Percentiles rank a stretch among this genome's conserved stretches.
Evolutionary conservation across 495 filamentous ascomycete species (phyloP).

Genomic region (Hyaloscypha finlandica): DNA sequence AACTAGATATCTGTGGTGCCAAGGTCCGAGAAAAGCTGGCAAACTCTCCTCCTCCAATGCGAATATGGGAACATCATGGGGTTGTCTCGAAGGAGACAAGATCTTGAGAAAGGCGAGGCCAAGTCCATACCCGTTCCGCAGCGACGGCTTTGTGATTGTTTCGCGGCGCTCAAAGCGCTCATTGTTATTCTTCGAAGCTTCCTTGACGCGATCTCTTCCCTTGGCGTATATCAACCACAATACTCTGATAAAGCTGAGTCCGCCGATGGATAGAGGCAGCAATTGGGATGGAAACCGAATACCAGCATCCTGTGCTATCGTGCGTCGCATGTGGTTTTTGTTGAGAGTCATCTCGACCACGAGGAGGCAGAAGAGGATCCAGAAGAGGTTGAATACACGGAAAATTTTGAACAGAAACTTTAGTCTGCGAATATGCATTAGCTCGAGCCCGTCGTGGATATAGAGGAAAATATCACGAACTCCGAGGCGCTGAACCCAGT

Average conservation of each 20-base stretch:
- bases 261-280: conserved; percentile 31
- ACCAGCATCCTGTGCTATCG: conserved; percentile 22
- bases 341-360: conserved; percentile 35
- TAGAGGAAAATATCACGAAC: conserved; percentile 17
- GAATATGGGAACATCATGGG: not conserved
- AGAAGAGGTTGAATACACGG: conserved; percentile 31
- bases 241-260: conserved; percentile 31
- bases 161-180: not conserved
- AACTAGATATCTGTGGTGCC: conserved; percentile 27
- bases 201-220: conserved; percentile 11
- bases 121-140: not conserved
- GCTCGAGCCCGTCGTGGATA: not conserved
- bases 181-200: not conserved
- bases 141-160: not conserved
- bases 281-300: conserved; percentile 31
- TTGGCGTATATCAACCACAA: conserved; percentile 25
- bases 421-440: conserved; percentile 20
- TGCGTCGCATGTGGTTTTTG: conserved; percentile 30
- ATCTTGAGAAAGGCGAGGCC: not conserved
- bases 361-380: conserved; percentile 32
- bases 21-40: not conserved
- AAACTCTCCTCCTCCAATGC: not conserved
- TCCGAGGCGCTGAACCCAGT: conserved; percentile 32
- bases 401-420: conserved; percentile 27
- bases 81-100: not conserved